Percentiles rank a stretch among this genome's conserved stretches.
Conservation (phyloP, 148 eudicot species). For the Chenopodium album region DNA sequence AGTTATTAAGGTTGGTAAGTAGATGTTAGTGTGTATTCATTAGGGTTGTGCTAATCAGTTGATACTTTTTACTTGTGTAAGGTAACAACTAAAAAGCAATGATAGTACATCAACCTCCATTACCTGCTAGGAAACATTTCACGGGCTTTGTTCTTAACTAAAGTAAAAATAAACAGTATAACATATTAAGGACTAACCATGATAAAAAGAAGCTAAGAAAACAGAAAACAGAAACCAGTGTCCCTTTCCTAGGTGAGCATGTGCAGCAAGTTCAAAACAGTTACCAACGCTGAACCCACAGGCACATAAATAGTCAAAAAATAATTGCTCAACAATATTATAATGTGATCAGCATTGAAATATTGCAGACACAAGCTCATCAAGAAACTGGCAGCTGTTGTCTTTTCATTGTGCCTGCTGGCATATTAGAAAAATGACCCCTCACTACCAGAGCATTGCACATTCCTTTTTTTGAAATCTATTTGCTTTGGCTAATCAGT, state of each 20-base stretch:
- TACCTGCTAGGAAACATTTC: not conserved
- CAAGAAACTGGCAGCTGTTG: not conserved
- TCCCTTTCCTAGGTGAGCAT: not conserved
- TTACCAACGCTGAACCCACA: not conserved
- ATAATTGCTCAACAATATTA: not conserved
- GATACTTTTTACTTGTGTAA: not conserved
- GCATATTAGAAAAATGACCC: not conserved
- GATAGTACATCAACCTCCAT: not conserved
- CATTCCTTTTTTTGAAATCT: not conserved
- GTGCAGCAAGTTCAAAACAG: not conserved
- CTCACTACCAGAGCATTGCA: not conserved
- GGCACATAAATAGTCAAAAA: too few relatives aligned
- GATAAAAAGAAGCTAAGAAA: not conserved
- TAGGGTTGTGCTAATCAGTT: not conserved
- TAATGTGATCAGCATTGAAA: too few relatives aligned
- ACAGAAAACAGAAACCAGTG: not conserved
- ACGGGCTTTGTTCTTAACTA: not conserved
- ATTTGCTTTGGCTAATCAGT: not conserved
- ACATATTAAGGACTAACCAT: not conserved
- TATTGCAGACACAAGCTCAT: not conserved
- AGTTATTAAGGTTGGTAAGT: slow-evolving; percentile 65
- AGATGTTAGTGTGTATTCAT: not conserved
- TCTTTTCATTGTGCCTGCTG: not conserved
- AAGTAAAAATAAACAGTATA: too few relatives aligned
- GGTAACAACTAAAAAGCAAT: not conserved